Conservation (phyloP, 2,329 filamentous ascomycete species). For the Colletotrichum sp. region DNA sequence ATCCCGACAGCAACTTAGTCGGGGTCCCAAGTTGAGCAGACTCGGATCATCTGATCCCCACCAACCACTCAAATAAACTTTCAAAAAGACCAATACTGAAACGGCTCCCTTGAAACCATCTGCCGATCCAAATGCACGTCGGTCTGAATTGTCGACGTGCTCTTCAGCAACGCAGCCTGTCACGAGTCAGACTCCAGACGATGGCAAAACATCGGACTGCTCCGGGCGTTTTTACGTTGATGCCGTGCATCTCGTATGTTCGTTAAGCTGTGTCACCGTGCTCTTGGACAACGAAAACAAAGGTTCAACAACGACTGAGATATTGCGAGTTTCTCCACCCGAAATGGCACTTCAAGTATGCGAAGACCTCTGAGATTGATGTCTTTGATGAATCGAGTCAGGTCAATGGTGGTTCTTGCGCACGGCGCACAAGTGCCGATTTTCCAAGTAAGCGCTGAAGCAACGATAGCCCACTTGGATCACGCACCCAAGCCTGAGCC, state of each 20-base stretch:
- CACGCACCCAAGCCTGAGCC: background rate
- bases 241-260: background rate
- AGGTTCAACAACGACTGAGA: background rate
- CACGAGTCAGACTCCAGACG: background rate
- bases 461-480: background rate
- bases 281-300: background rate
- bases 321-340: background rate
- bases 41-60: background rate
- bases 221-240: background rate
- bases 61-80: background rate
- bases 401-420: background rate
- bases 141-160: background rate
- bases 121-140: background rate
- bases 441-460: background rate
- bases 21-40: background rate
- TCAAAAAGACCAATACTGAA: background rate
- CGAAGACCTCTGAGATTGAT: background rate
- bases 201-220: background rate
- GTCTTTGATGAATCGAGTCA: background rate
- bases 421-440: background rate
- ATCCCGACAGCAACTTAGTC: background rate
- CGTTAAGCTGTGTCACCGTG: background rate
- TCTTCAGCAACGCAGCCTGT: background rate
- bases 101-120: background rate
- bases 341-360: background rate